Evolutionary conservation across 78 protist species (phyloP), one percentile per base, ranked within the genome.

Genomic region (Dictyostelium intermedium): DNA sequence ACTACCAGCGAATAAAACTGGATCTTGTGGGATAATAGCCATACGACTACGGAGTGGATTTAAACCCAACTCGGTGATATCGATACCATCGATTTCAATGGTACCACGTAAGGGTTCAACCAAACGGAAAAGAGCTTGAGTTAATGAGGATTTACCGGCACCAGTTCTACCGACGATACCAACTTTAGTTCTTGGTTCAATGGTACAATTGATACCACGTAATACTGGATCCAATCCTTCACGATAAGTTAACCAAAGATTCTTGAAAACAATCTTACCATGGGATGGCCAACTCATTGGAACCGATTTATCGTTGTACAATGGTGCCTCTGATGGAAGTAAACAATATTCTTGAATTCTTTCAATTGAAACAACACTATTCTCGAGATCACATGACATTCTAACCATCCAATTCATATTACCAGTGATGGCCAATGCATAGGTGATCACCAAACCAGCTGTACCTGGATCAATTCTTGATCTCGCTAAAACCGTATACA

Each of bases 1-100:
- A 25, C 86, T 92, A 37, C 98, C 98, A 4, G 97, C 78, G 85
- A 98, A 97, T 78, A 98, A 82, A n/a, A 85, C 86, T 32, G 99
- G 98, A 69, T 97, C 99, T 95, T 99, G 96, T 11, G 99, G 98
- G 72, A 98, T 98, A 95, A 98, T 97, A 1, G 99, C 72, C 10
- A 98, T 72, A 23, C 85, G 53, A 14, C 60, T 30, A 30, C 99
- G 97, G 41, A 98, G 92, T 23, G 30, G 47, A 8, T n/a, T 11
- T 27, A 97, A 43, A 1, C 93, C 92, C 14, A 98, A 9, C 3
- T 23, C 18, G 0, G 87, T 1, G 27, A 97, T 96, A 66, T 96
- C 95, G 9, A 91, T 87, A 2, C 97, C 98, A 73, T 95, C 97
- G 32, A 91, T 91, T 35, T 50, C 79, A 43, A 95, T 95, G 18